Conservation (phyloP, 1,284 basidiomycete species). For the Tilletia indica region DNA sequence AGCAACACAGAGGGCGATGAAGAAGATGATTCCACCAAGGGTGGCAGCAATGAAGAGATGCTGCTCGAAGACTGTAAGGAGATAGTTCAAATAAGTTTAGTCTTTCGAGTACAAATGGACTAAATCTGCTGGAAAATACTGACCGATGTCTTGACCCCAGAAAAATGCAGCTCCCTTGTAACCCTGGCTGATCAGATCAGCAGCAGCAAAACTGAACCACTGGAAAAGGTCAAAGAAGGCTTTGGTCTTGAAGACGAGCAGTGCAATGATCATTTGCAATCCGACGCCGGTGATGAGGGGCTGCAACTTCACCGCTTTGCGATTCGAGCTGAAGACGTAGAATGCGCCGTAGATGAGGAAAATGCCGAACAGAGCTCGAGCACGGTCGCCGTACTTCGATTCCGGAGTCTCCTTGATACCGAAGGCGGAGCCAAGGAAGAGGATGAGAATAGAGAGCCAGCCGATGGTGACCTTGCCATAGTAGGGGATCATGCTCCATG, state of each 20-base stretch:
- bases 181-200: slow-evolving; percentile 45
- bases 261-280: slow-evolving; percentile 49
- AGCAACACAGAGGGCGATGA: slow-evolving; percentile 64
- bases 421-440: slow-evolving; percentile 46
- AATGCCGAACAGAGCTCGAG: slow-evolving; percentile 44
- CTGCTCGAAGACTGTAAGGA: slow-evolving; percentile 17
- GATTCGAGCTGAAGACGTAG: slow-evolving; percentile 37
- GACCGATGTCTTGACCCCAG: slow-evolving; percentile 33
- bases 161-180: slow-evolving; percentile 46
- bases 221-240: slow-evolving; percentile 41
- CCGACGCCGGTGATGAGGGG: slow-evolving; percentile 45
- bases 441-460: slow-evolving; percentile 39
- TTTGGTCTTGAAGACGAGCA: slow-evolving; percentile 51
- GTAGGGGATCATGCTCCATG: slow-evolving; percentile 43
- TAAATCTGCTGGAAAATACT: no score
- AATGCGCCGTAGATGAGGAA: slow-evolving; percentile 44
- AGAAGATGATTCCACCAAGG: slow-evolving; percentile 63
- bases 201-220: slow-evolving; percentile 47
- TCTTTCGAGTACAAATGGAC: no score
- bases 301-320: slow-evolving; percentile 38
- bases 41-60: slow-evolving; percentile 15
- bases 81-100: no score
- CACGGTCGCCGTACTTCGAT: slow-evolving; percentile 38
- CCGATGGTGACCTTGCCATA: slow-evolving; percentile 34
- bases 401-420: slow-evolving; percentile 40